Percentiles rank a stretch among this genome's conserved stretches.
Conservation (phyloP, 768 basidiomycete species). For the Phanerochaete sordida region DNA sequence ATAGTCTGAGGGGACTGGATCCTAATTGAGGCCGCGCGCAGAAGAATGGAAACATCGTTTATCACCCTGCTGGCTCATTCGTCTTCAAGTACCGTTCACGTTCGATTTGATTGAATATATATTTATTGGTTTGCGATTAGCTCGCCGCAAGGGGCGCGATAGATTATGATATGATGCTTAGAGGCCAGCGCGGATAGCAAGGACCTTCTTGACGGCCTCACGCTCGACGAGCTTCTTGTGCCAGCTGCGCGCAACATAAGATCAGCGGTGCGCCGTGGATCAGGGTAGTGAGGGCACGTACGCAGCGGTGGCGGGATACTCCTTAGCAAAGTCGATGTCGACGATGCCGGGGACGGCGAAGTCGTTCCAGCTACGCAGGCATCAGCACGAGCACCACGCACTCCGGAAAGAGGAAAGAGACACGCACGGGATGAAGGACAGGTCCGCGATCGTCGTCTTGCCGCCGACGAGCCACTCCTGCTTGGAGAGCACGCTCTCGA, state of each 20-base stretch:
- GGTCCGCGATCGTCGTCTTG: slow-evolving; percentile 25
- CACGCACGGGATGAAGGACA: slow-evolving; percentile 20
- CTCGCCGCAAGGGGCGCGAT: no score
- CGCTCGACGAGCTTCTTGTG: slow-evolving; percentile 17
- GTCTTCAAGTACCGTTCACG: no score
- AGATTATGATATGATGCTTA: no score
- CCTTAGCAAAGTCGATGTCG: slow-evolving; percentile 17
- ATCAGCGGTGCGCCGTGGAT: neutral
- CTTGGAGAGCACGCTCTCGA: slow-evolving; percentile 26
- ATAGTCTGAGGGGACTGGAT: no score
- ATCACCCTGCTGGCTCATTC: no score
- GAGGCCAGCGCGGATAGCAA: no score
- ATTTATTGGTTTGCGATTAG: no score
- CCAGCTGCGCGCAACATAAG: slow-evolving; percentile 13
- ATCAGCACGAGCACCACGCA: neutral
- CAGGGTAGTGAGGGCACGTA: neutral
- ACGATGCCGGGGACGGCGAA: slow-evolving; percentile 9
- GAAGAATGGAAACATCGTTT: no score
- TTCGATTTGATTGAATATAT: no score
- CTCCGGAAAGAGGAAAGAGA: neutral
- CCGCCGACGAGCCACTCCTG: slow-evolving; percentile 26
- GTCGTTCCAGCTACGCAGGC: slow-evolving; percentile 17
- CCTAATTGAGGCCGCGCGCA: no score
- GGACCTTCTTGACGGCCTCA: slow-evolving; percentile 12
- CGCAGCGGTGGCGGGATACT: slow-evolving; percentile 16